phyloP scores from a whole-genome alignment of 305 asterid species.

The Fraxinus baroniana region DNA sequence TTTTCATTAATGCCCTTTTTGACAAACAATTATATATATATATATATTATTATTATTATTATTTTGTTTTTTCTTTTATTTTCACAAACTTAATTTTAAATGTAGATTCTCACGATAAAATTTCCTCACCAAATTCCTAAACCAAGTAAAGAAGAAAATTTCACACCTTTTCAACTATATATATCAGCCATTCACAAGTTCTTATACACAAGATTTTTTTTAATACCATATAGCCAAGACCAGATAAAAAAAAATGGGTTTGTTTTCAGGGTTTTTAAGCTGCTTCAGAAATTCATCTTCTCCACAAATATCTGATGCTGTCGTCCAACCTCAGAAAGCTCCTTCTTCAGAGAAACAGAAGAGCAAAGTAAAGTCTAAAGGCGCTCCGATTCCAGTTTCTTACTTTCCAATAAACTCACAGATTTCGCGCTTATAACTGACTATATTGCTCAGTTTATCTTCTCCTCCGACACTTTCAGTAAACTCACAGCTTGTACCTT shows the following conservation, averaged over 20 bases:
- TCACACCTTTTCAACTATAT: background rate
- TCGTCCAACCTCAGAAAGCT: background rate
- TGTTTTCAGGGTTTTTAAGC: background rate
- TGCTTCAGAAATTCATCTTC: background rate
- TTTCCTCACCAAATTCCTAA: no score
- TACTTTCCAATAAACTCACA: slow-evolving; percentile 27
- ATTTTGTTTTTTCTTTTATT: no score
- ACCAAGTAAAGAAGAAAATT: background rate
- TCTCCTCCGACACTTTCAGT: background rate
- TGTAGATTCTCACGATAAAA: no score
- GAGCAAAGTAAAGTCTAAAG: background rate
- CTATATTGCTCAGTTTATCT: background rate
- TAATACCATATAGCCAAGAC: background rate
- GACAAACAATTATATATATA: no score
- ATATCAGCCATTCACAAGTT: background rate
- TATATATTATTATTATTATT: no score
- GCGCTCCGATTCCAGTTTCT: slow-evolving; percentile 19
- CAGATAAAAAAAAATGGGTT: background rate
- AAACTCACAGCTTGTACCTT: background rate
- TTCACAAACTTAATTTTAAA: no score
- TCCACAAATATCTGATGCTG: background rate
- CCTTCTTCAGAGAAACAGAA: background rate
- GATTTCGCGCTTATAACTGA: slow-evolving; percentile 8
- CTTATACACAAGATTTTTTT: no score
- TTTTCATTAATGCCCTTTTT: no score